A percentile compares a stretch with the other conserved stretches of the same genome.
phyloP scores from a whole-genome alignment of 2,329 filamentous ascomycete genomes.

The Alternaria arbusti region DNA sequence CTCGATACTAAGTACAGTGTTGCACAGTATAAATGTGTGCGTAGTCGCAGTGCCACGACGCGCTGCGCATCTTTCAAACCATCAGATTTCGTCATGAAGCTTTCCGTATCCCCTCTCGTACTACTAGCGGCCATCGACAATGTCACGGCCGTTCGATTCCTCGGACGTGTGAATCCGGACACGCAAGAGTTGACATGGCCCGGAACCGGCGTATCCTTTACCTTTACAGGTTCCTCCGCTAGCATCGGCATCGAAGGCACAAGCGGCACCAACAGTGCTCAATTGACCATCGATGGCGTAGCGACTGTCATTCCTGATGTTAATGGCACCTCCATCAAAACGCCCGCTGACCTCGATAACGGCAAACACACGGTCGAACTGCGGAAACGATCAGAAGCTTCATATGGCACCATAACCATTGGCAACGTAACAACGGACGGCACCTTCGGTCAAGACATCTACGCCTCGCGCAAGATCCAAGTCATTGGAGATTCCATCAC shows the following conservation, averaged over 20 bases:
- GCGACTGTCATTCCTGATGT: slow-evolving; percentile 35
- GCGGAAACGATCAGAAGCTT: slow-evolving; percentile 50
- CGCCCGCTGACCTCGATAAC: slow-evolving; percentile 34
- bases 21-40: background rate
- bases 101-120: background rate
- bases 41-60: background rate
- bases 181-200: slow-evolving; percentile 56
- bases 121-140: slow-evolving; percentile 2
- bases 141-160: slow-evolving; percentile 13
- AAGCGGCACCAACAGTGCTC: slow-evolving; percentile 44
- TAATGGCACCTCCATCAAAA: slow-evolving; percentile 38
- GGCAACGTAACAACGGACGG: slow-evolving; percentile 38
- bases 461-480: slow-evolving; percentile 49
- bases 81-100: background rate
- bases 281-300: slow-evolving; percentile 44
- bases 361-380: slow-evolving; percentile 49
- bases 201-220: slow-evolving; percentile 52
- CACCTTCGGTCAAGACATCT: slow-evolving; percentile 21
- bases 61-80: background rate
- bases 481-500: slow-evolving; percentile 56
- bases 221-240: slow-evolving; percentile 51
- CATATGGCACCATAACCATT: slow-evolving; percentile 44
- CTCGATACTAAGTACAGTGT: background rate
- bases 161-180: slow-evolving; percentile 53
- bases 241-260: slow-evolving; percentile 42